Conservation (phyloP, 176 grass and related monocot genomes). For the sorghum (Sorghum bicolor) region Sorghum_bicolor_NCBIv3 NC_012870.2:63808501-63809000, state of each 20-base stretch:
- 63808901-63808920: background rate
- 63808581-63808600: constrained; percentile 38
- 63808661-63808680: constrained; percentile 28
- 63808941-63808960: background rate
- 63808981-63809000: background rate
- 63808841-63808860: background rate
- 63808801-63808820: background rate
- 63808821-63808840: background rate
- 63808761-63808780: background rate
- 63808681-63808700: constrained; percentile 20
- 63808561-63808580: constrained; percentile 42
- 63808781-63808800: background rate
- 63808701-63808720: constrained; percentile 22
- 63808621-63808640: constrained; percentile 48
- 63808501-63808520: constrained; percentile 57
- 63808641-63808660: constrained; percentile 45
- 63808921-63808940: background rate
- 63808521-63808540: constrained; percentile 51
- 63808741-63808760: constrained; percentile 31
- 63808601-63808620: constrained; percentile 47
- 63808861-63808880: background rate
- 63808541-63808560: constrained; percentile 54
- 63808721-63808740: constrained; percentile 11
- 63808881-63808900: too few relatives aligned
- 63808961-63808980: background rate